These are phyloP conservation scores for Abrus pulchellus DNA, from an alignment of 306 rosid species.

Conservation along the genomic window DNA sequence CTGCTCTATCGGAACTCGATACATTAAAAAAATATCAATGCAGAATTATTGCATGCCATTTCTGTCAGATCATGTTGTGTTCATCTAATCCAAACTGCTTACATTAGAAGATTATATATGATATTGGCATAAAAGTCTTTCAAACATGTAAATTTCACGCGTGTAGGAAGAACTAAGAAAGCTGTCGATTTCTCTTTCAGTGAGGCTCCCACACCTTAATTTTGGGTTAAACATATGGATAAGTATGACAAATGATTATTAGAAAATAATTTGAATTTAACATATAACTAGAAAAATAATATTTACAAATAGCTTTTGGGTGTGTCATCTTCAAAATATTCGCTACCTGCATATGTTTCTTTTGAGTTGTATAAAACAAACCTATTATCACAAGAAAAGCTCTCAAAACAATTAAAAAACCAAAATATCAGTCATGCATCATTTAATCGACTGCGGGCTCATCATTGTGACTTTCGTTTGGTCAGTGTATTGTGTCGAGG, in stretches of 20 bases:
- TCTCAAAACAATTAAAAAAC: not conserved
- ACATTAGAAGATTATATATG: conserved; percentile 34
- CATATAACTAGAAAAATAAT: not conserved
- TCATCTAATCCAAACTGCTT: conserved; percentile 49
- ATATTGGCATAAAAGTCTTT: conserved; percentile 22
- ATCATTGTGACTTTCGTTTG: conserved; percentile 37
- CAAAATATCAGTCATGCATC: conserved; percentile 14
- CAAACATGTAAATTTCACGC: conserved; percentile 5
- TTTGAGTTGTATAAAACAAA: not conserved
- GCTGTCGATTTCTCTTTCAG: not conserved
- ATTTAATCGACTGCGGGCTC: not conserved
- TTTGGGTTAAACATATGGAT: not conserved
- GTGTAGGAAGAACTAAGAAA: not conserved
- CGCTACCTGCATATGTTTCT: not conserved
- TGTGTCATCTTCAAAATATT: conserved; percentile 21
- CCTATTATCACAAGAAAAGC: not conserved
- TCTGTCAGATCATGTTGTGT: conserved; percentile 52
- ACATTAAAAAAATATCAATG: conserved; percentile 48
- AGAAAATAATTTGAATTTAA: not conserved
- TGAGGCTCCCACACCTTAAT: not conserved
- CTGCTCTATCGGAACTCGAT: conserved; percentile 64
- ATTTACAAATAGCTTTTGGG: not conserved
- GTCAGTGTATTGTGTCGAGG: conserved; percentile 43
- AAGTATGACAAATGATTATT: not conserved
- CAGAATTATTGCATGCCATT: conserved; percentile 56